Evolutionary conservation across 1,284 basidiomycete species (phyloP).

Genomic region (Ceratobasidium sp.): DNA sequence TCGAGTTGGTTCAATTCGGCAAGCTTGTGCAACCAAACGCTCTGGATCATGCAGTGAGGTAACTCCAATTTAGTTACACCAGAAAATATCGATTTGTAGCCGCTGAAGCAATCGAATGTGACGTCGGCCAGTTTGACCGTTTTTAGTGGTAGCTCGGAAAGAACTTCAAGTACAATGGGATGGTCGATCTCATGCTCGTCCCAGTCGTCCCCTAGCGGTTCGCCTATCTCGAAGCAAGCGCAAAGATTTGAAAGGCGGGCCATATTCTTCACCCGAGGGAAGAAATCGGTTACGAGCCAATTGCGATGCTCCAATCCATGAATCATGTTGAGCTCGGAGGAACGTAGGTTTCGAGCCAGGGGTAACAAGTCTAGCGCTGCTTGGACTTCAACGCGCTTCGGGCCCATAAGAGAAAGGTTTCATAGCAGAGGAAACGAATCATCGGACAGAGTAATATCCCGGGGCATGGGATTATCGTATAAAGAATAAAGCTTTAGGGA

Average conservation of each 20-base stretch:
- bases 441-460: background rate
- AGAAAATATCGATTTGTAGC: too few relatives aligned
- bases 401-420: background rate
- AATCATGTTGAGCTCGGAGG: background rate
- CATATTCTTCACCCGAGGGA: background rate
- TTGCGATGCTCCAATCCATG: background rate
- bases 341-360: background rate
- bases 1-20: too few relatives aligned
- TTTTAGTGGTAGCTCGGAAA: background rate
- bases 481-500: background rate
- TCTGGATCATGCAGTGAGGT: too few relatives aligned
- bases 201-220: too few relatives aligned
- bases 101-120: background rate
- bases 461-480: background rate
- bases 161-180: background rate
- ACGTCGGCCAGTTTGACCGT: background rate
- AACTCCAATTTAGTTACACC: too few relatives aligned
- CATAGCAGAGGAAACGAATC: background rate
- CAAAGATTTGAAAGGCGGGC: background rate
- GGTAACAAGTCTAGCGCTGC: background rate
- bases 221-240: background rate
- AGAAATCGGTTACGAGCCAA: background rate
- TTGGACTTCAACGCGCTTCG: background rate
- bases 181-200: background rate
- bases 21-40: too few relatives aligned